Evolutionary conservation across 805 yeast species (phyloP), one percentile per base, ranked within the genome.

Genomic region (Wickerhamiella musiphila): DNA sequence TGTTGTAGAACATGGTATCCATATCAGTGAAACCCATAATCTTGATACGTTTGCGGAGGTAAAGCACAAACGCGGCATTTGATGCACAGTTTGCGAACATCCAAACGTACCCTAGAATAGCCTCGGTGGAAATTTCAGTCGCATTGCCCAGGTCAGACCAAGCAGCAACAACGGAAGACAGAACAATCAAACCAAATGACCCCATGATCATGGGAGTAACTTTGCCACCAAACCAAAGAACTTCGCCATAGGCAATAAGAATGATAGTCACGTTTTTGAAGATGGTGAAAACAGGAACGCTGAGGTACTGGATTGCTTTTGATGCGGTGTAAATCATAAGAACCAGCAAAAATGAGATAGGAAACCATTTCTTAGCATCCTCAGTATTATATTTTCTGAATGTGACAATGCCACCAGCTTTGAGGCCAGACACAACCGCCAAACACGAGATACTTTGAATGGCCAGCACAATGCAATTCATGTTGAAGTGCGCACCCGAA

Each of bases 1-100:
- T 90, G 70, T 90, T 90, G 75, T 84, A 90, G 65, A 73, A 90
- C 94, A 86, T 86, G 57, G 98, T 84, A 60, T 84, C 95, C 51
- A 81, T 78, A 61, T 84, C 95, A 35, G 46, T 41, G 68, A 90
- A 90, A 51, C 83, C 83, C 49, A 94, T 82, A 56, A 83, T 68
- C 75, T 86, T 86, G 52, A 90, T 86, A 67, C 96, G 79, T 70
- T 83, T 86, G 69, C 96, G 79, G 93, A 90, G 78, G 63, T 76
- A 68, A 44, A 90, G 67, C 28, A 90, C 96, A 53, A 83, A 90
- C 6, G 90, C 66, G 29, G 98, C 96, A 35, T 93, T 78, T 12
- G 94, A 71, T 53, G 86, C 65, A 66, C 98, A 90, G 72, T 90
- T 90, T 52, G 75, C 52, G 45, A 81, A 68, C 98, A 90, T 90